Evolutionary conservation across 2,329 filamentous ascomycete genomes (phyloP).

Genomic region (Aureobasidium sp.): DNA sequence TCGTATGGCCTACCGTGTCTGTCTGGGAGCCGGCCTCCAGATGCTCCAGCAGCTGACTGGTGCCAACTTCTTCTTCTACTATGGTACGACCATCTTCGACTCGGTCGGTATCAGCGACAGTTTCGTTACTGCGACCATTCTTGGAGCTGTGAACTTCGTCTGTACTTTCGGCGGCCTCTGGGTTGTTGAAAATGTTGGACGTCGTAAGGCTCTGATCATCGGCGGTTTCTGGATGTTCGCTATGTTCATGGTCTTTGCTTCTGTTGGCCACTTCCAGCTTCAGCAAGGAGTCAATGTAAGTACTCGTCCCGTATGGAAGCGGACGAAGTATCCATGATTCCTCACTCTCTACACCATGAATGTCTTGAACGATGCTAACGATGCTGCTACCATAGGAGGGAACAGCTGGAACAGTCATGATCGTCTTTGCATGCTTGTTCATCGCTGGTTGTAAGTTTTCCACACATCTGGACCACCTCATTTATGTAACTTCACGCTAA

Average conservation of each 20-base stretch:
- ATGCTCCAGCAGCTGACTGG: conserved; percentile 63
- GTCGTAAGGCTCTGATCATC: conserved; percentile 39
- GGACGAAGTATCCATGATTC: too few species aligned
- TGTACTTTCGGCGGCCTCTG: conserved; percentile 42
- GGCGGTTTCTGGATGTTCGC: conserved; percentile 45
- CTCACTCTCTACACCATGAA: too few species aligned
- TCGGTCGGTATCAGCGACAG: conserved; percentile 35
- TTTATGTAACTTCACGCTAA: too few species aligned
- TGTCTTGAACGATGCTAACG: too few species aligned
- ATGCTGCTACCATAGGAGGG: too few species aligned
- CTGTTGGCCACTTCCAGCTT: conserved; percentile 40
- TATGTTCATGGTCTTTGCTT: conserved; percentile 47
- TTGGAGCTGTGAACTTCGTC: conserved; percentile 43
- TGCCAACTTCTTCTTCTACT: conserved; percentile 60
- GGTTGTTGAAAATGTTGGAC: conserved; percentile 42
- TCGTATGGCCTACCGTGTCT: conserved; percentile 59
- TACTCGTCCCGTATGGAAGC: too few species aligned
- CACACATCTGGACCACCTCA: too few species aligned
- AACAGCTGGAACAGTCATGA: conserved; percentile 53
- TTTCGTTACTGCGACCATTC: conserved; percentile 43
- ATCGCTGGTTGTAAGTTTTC: conserved; percentile 54
- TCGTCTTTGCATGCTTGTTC: conserved; percentile 63
- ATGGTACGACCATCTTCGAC: conserved; percentile 39
- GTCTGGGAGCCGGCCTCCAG: conserved; percentile 57
- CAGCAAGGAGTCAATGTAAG: conserved; percentile 27